phyloP scores from a whole-genome alignment of 108 stramenopile species.

The Nannochloropsis oceanica region DNA sequence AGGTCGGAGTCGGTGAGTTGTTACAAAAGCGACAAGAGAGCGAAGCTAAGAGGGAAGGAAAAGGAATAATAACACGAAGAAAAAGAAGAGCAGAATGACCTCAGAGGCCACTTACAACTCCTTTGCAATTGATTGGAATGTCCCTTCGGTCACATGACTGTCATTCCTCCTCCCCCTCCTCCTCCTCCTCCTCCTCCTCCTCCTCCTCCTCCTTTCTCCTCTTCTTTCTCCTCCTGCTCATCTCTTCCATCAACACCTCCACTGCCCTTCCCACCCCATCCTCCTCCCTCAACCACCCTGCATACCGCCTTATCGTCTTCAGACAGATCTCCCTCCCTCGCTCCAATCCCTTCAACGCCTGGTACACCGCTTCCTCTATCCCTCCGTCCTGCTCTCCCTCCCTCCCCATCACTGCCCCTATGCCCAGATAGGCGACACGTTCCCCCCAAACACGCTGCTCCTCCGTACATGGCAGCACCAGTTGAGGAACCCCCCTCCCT shows the following conservation, averaged over 20 bases:
- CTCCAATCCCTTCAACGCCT: too few relatives aligned
- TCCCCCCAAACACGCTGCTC: not conserved
- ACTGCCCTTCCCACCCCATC: not conserved
- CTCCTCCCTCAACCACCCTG: not conserved
- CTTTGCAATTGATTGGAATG: too few relatives aligned
- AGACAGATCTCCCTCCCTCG: too few relatives aligned
- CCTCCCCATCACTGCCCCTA: not conserved
- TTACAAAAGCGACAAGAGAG: not conserved
- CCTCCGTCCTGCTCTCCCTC: not conserved
- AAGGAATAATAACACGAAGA: not conserved
- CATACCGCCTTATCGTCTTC: not conserved
- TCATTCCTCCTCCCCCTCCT: not conserved
- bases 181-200: not conserved
- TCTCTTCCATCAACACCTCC: not conserved
- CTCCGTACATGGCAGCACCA: not conserved
- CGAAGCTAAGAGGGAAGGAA: not conserved
- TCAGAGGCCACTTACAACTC: too few relatives aligned
- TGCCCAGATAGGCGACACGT: not conserved
- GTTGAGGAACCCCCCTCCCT: not conserved
- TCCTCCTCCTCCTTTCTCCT: not conserved
- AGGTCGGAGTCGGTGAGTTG: not conserved
- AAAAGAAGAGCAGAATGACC: not conserved
- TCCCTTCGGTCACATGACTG: too few relatives aligned
- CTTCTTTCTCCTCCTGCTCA: not conserved
- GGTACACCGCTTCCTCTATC: not conserved